phyloP scores from a whole-genome alignment of 2,329 filamentous ascomycete species.

The Myriangium duriaei region DNA sequence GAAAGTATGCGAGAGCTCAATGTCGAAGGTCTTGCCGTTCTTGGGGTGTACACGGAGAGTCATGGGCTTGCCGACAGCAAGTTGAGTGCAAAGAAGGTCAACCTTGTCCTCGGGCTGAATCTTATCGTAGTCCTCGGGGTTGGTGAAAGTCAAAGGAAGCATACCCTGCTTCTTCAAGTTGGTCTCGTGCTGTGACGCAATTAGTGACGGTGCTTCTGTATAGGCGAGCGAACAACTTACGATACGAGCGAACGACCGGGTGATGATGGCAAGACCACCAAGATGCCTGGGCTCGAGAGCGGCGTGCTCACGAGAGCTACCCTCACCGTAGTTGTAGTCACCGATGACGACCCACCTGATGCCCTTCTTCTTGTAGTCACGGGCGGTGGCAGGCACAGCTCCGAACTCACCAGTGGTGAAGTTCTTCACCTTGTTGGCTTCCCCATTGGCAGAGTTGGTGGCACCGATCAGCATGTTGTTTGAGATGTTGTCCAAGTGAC shows the following conservation, averaged over 20 bases:
- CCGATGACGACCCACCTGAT: conserved; percentile 95
- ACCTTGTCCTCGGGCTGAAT: conserved; percentile 87
- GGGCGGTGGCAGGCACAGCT: conserved; percentile 82
- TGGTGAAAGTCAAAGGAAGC: conserved; percentile 90
- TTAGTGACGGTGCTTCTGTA: conserved; percentile 12
- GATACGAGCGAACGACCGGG: conserved; percentile 92
- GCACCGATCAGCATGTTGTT: conserved; percentile 99
- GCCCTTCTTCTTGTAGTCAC: conserved; percentile 96
- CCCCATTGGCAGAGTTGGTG: conserved; percentile 87
- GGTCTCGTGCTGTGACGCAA: conserved; percentile 65
- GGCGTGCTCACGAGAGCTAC: conserved; percentile 93
- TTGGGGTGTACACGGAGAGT: conserved; percentile 87
- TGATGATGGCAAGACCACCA: conserved; percentile 93
- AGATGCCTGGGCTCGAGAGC: conserved; percentile 96
- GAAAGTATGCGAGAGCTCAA: conserved; percentile 88
- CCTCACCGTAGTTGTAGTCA: conserved; percentile 99
- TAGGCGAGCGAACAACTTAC: conserved; percentile 23
- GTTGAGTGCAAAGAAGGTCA: conserved; percentile 76
- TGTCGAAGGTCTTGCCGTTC: conserved; percentile 59
- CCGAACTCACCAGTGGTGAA: conserved; percentile 69
- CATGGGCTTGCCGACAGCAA: conserved; percentile 85
- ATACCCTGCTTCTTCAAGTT: conserved; percentile 99
- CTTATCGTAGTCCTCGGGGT: conserved; percentile 96
- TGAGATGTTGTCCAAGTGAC: conserved; percentile 97
- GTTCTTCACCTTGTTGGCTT: conserved; percentile 98